Percentiles rank a stretch among this genome's conserved stretches.
phyloP scores from a whole-genome alignment of 2,329 filamentous ascomycete genomes.

The Talaromyces rugulosus region DNA sequence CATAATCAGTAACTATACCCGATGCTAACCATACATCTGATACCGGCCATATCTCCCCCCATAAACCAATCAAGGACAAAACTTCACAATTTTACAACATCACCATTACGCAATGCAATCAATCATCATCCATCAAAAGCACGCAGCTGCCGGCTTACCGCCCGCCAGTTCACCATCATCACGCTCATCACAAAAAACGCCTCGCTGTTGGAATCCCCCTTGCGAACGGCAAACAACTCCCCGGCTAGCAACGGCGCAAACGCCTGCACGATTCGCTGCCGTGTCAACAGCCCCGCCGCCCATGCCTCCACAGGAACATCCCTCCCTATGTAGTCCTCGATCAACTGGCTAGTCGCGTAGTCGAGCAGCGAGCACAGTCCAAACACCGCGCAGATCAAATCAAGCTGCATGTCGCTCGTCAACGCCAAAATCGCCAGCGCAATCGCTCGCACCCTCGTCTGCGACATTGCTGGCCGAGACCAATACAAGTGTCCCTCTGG shows the following conservation, averaged over 20 bases:
- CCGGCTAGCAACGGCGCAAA: slow-evolving; percentile 30
- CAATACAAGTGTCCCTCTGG: slow-evolving; percentile 16
- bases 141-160: slow-evolving; percentile 29
- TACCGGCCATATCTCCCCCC: no score
- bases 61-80: no score
- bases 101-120: neutral
- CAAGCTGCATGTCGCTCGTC: slow-evolving; percentile 34
- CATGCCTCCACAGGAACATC: slow-evolving; percentile 16
- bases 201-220: slow-evolving; percentile 20
- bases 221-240: slow-evolving; percentile 16
- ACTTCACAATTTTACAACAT: neutral
- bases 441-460: slow-evolving; percentile 29
- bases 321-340: slow-evolving; percentile 17
- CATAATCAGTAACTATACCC: no score
- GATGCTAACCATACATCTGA: no score
- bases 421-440: slow-evolving; percentile 34
- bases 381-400: slow-evolving; percentile 38
- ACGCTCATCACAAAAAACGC: slow-evolving; percentile 27
- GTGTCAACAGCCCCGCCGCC: slow-evolving; percentile 21
- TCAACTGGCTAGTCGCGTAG: slow-evolving; percentile 22
- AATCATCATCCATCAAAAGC: slow-evolving; percentile 21
- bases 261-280: slow-evolving; percentile 25
- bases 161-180: slow-evolving; percentile 33
- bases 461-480: slow-evolving; percentile 16
- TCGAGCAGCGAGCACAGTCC: slow-evolving; percentile 31